A percentile compares a stretch with the other conserved stretches of the same genome.
These are phyloP conservation scores for Cyamopsis tetragonoloba DNA, from an alignment of 306 rosid genomes.

Conservation along the genomic window DNA sequence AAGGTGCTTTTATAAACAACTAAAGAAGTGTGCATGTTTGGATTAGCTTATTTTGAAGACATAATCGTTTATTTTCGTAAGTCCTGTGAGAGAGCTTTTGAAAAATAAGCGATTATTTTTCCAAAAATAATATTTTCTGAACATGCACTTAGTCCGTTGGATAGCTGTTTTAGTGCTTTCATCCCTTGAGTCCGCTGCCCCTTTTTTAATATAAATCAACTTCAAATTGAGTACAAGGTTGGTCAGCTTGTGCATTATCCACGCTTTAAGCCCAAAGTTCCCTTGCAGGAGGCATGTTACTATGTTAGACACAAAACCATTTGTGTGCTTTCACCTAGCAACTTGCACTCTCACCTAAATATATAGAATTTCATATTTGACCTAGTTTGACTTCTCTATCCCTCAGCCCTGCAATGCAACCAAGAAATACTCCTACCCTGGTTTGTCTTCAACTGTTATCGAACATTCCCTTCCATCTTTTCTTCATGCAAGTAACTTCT, in stretches of 20 bases:
- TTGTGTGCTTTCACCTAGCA: neutral
- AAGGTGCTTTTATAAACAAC: too few species aligned
- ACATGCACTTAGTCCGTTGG: too few species aligned
- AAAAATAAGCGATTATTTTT: too few species aligned
- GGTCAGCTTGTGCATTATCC: neutral
- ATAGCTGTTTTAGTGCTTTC: too few species aligned
- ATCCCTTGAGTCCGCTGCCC: neutral
- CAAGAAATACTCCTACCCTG: neutral
- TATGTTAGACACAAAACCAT: neutral
- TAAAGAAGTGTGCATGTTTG: too few species aligned
- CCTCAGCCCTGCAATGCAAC: neutral
- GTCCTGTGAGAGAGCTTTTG: too few species aligned
- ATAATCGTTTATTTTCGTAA: too few species aligned
- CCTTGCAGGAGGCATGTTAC: neutral
- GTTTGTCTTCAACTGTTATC: slow-evolving; percentile 7
- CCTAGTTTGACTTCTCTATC: neutral
- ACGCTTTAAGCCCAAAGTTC: neutral
- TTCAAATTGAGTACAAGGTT: neutral
- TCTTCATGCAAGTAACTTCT: neutral
- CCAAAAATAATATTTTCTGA: too few species aligned
- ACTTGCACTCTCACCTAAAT: neutral
- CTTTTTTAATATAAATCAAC: neutral
- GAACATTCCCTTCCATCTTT: slow-evolving; percentile 4
- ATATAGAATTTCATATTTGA: slow-evolving; percentile 2
- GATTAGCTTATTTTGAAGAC: too few species aligned